phyloP scores from a whole-genome alignment of 805 yeast species.

The Metschnikowia lunata region DNA sequence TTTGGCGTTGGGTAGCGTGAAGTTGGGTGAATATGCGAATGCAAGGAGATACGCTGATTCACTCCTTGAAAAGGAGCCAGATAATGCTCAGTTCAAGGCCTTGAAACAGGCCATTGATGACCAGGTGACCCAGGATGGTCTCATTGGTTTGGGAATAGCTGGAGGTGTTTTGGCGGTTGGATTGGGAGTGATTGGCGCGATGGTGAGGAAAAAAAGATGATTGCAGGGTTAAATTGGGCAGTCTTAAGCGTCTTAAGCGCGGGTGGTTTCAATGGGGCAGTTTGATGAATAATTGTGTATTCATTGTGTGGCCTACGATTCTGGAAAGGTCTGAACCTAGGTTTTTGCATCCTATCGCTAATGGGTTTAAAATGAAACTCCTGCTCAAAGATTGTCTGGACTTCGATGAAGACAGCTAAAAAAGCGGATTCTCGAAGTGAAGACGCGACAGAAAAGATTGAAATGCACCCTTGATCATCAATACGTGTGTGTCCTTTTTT shows the following conservation, averaged over 20 bases:
- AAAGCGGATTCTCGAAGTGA: too few species aligned
- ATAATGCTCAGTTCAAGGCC: constrained; percentile 69
- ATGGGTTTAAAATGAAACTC: too few species aligned
- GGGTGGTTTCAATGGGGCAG: too few species aligned
- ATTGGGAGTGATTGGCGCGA: constrained; percentile 52
- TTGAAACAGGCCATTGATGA: constrained; percentile 77
- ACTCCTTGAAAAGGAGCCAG: constrained; percentile 75
- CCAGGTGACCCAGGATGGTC: constrained; percentile 79
- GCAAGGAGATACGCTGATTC: constrained; percentile 84
- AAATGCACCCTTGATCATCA: too few species aligned
- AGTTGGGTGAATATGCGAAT: constrained; percentile 80
- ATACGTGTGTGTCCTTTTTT: too few species aligned
- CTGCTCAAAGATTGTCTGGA: too few species aligned
- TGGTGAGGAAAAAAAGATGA: constrained; percentile 32
- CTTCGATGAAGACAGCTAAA: too few species aligned
- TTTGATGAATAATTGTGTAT: too few species aligned
- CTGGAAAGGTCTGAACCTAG: too few species aligned
- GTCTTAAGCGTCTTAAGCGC: not conserved
- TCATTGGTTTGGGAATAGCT: constrained; percentile 81
- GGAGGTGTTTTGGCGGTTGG: constrained; percentile 85
- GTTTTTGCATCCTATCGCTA: too few species aligned
- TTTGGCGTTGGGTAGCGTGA: constrained; percentile 80
- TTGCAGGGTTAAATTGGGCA: not conserved
- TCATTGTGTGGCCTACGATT: too few species aligned
- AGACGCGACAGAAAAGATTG: too few species aligned